Percentiles rank a stretch among this genome's conserved stretches.
Evolutionary conservation across 495 filamentous ascomycete species (phyloP).

Genomic region (Umbilicaria muhlenbergii): DNA sequence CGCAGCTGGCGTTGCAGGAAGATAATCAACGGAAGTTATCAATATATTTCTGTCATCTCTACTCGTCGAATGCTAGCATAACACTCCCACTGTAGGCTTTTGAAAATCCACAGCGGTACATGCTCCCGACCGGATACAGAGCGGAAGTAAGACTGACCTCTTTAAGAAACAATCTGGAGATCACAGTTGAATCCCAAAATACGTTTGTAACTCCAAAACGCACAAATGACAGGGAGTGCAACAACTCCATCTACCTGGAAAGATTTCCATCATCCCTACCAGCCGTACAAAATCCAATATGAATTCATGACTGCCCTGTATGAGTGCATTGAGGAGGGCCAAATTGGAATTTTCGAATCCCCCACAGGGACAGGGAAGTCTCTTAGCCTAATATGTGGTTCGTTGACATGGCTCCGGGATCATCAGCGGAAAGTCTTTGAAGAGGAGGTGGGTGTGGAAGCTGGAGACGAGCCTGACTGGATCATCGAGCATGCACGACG

Average conservation of each 20-base stretch:
- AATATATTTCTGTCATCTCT: too few species aligned
- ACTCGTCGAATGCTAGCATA: too few species aligned
- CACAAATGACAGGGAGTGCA: too few species aligned
- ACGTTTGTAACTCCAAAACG: too few species aligned
- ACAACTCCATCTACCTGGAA: neutral
- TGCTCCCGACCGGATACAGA: too few species aligned
- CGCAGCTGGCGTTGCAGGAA: too few species aligned
- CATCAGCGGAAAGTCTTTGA: constrained; percentile 58
- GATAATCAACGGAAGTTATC: too few species aligned
- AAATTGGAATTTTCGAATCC: constrained; percentile 82
- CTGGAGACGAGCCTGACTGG: constrained; percentile 76
- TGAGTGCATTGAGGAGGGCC: constrained; percentile 59
- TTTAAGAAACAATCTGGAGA: too few species aligned
- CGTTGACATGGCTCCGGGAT: constrained; percentile 85
- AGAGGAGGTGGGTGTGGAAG: constrained; percentile 26
- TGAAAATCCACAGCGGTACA: too few species aligned
- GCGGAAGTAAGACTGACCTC: too few species aligned
- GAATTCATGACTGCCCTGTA: constrained; percentile 86
- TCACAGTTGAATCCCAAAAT: too few species aligned
- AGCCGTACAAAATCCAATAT: constrained; percentile 79
- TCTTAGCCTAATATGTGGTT: constrained; percentile 80
- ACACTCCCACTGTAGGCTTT: too few species aligned
- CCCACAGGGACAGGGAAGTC: constrained; percentile 93
- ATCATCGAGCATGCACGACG: constrained; percentile 59
- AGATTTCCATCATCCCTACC: constrained; percentile 84